These are phyloP conservation scores for Platanus orientalis DNA, from an alignment of 164 flowering plant genomes.

Conservation along the genomic window DNA sequence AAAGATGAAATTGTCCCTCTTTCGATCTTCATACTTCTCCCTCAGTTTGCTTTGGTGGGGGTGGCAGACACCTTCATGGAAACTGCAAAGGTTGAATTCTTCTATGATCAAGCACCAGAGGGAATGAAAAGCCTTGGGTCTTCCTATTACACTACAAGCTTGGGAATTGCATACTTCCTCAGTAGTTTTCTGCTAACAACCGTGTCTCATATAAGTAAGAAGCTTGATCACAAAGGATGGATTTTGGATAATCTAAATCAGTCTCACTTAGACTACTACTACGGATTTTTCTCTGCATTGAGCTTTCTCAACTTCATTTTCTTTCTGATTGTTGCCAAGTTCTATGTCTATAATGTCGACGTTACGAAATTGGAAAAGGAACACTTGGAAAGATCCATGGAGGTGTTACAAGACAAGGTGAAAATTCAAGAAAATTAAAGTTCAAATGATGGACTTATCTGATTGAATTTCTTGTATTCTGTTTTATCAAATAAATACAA, in stretches of 20 bases:
- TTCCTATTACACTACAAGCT: slow-evolving; percentile 15
- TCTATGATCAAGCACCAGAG: slow-evolving; percentile 28
- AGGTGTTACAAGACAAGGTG: slow-evolving; percentile 6
- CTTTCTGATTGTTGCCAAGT: slow-evolving; percentile 40
- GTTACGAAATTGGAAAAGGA: no score
- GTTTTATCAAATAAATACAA: no score
- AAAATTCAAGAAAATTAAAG: neutral
- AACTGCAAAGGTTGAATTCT: slow-evolving; percentile 26
- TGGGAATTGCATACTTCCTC: slow-evolving; percentile 26
- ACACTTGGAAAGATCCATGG: slow-evolving; percentile 21
- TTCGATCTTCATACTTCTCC: slow-evolving; percentile 22
- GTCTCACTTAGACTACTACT: slow-evolving; percentile 32
- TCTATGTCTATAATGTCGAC: slow-evolving; percentile 52
- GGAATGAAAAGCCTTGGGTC: slow-evolving; percentile 30
- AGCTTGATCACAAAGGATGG: slow-evolving; percentile 19
- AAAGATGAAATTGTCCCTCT: slow-evolving; percentile 15
- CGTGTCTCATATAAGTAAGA: slow-evolving; percentile 14
- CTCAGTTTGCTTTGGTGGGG: slow-evolving; percentile 22
- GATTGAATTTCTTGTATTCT: no score
- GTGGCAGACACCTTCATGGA: slow-evolving; percentile 23
- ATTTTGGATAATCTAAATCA: slow-evolving; percentile 22
- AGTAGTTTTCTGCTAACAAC: slow-evolving; percentile 21
- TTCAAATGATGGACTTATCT: no score
- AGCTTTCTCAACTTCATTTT: slow-evolving; percentile 45
- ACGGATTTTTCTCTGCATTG: slow-evolving; percentile 41